Evolutionary conservation across 192 early-diverging fungal species (phyloP).

Genomic region (Coemansia sp.): DNA sequence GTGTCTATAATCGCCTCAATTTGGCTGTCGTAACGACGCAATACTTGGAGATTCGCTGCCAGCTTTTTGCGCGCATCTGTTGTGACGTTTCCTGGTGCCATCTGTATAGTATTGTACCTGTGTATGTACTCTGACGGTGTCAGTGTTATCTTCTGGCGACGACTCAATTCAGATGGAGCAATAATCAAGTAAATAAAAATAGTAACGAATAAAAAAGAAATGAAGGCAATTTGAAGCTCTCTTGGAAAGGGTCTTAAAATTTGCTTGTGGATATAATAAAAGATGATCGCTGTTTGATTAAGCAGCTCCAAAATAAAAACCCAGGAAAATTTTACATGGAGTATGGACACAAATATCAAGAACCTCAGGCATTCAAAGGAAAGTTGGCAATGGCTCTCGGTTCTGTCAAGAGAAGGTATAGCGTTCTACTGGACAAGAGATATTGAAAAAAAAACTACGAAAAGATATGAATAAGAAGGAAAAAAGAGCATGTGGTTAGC

Average conservation of each 20-base stretch:
- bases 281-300: no score
- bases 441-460: neutral
- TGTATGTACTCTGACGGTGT: neutral
- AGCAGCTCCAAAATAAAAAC: no score
- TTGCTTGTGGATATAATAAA: no score
- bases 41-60: slow-evolving; percentile 74
- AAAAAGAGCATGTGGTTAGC: neutral
- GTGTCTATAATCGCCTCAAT: slow-evolving; percentile 81
- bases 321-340: no score
- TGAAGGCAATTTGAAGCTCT: slow-evolving; percentile 2
- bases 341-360: no score
- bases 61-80: slow-evolving; percentile 50
- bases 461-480: neutral
- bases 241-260: neutral
- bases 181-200: no score
- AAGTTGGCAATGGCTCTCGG: no score
- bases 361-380: no score
- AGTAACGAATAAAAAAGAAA: neutral
- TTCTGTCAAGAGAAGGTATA: no score
- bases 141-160: no score
- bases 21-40: slow-evolving; percentile 77
- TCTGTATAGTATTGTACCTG: slow-evolving; percentile 1
- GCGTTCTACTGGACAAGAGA: neutral
- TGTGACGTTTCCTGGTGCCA: slow-evolving; percentile 49
- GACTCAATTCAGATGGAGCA: no score